Percentiles rank a stretch among this genome's conserved stretches.
These are phyloP conservation scores for Penicillium sumatraense DNA, from an alignment of 2,329 filamentous ascomycete genomes.

Conservation along the genomic window DNA sequence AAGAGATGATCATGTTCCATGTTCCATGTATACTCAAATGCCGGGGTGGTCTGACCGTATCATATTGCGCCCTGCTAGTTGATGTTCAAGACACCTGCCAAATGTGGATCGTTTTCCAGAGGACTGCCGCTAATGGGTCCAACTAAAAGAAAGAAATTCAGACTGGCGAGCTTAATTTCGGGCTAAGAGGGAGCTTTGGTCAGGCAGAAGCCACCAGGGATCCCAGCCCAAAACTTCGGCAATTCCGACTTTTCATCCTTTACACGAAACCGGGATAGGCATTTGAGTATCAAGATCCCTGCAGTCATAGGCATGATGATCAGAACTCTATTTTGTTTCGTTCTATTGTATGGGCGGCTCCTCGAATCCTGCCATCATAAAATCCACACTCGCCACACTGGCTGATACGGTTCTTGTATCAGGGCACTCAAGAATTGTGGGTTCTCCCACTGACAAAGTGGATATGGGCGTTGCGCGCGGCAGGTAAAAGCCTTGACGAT, in stretches of 20 bases:
- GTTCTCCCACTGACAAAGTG: slow-evolving; percentile 4
- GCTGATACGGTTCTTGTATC: slow-evolving; percentile 18
- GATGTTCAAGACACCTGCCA: slow-evolving; percentile 7
- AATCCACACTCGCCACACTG: slow-evolving; percentile 9
- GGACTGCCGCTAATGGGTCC: not conserved
- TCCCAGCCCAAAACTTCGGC: not conserved
- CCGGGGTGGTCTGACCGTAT: slow-evolving; percentile 19
- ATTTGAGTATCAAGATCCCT: not conserved
- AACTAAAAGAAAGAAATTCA: slow-evolving; percentile 1
- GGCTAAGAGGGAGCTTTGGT: not conserved
- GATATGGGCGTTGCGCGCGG: slow-evolving; percentile 5
- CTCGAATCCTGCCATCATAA: slow-evolving; percentile 1
- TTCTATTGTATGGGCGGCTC: not conserved
- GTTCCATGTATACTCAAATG: slow-evolving; percentile 16
- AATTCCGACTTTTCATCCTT: not conserved
- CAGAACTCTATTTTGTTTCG: not conserved
- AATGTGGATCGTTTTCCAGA: slow-evolving; percentile 2
- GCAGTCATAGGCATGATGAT: not conserved
- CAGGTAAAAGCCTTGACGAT: slow-evolving; percentile 4
- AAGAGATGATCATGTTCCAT: slow-evolving; percentile 24
- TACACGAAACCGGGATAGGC: not conserved
- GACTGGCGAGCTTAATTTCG: slow-evolving; percentile 12
- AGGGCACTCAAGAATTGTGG: slow-evolving; percentile 5
- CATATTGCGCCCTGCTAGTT: not conserved
- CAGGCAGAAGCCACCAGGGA: not conserved